These are phyloP conservation scores for Zea mays DNA, from an alignment of 176 grass and related monocot genomes.

Conservation along the genomic window DNA sequence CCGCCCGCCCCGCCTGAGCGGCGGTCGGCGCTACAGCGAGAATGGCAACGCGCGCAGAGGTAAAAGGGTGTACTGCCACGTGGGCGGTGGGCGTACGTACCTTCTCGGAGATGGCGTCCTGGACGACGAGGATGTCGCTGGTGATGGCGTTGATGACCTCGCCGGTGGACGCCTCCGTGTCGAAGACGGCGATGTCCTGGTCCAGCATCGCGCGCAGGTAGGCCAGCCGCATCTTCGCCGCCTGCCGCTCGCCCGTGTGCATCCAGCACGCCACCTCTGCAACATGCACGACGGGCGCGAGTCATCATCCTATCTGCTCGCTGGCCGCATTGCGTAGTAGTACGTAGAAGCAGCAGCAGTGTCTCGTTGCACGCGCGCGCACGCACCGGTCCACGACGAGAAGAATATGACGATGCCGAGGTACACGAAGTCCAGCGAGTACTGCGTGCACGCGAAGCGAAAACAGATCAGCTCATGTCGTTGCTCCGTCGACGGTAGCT, in stretches of 20 bases:
- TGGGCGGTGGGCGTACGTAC: constrained; percentile 5
- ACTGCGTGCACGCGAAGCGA: constrained; percentile 35
- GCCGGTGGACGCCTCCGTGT: constrained; percentile 92
- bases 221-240: constrained; percentile 91
- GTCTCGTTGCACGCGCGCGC: background rate
- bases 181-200: constrained; percentile 92
- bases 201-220: constrained; percentile 88
- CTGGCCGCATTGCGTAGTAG: background rate
- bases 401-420: constrained; percentile 84
- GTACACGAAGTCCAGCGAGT: constrained; percentile 96
- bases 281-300: background rate
- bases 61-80: too few relatives aligned
- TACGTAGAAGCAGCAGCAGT: background rate
- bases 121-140: constrained; percentile 88
- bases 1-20: background rate
- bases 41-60: constrained; percentile 15
- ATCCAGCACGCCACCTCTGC: constrained; percentile 99
- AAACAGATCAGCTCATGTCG: background rate
- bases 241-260: constrained; percentile 97
- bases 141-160: constrained; percentile 98
- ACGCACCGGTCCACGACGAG: constrained; percentile 91
- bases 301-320: background rate
- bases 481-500: background rate
- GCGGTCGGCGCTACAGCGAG: constrained; percentile 8
- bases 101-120: constrained; percentile 99